Percentiles rank a stretch among this genome's conserved stretches.
Evolutionary conservation across 1,284 basidiomycete genomes (phyloP).

Genomic region (Fomitopsis betulina): DNA sequence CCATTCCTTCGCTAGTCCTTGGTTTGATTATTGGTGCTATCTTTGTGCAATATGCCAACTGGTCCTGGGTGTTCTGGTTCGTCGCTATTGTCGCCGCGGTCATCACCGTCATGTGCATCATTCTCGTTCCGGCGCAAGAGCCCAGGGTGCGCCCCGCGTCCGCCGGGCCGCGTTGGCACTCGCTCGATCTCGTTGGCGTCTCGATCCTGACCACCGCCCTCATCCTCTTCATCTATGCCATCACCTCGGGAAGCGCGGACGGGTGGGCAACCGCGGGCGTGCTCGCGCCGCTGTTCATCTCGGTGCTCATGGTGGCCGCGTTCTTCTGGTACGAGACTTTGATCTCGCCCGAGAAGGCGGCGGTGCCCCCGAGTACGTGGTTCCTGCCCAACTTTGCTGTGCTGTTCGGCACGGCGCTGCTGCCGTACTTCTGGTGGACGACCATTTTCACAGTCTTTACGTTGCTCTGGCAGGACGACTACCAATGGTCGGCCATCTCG

Average conservation of each 20-base stretch:
- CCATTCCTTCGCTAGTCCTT: conserved; percentile 25
- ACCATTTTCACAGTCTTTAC: conserved; percentile 33
- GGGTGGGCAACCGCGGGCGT: conserved; percentile 40
- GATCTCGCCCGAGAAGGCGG: conserved; percentile 33
- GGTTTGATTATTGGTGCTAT: conserved; percentile 41
- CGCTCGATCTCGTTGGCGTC: conserved; percentile 38
- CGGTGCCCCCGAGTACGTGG: conserved; percentile 39
- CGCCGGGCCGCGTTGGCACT: conserved; percentile 22
- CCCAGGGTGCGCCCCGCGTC: conserved; percentile 3
- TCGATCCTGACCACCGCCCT: conserved; percentile 33
- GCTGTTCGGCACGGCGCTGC: conserved; percentile 33
- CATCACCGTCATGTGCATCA: conserved; percentile 29
- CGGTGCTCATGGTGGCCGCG: conserved; percentile 31
- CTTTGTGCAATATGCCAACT: conserved; percentile 37
- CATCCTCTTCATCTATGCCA: conserved; percentile 43
- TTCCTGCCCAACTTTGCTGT: conserved; percentile 38
- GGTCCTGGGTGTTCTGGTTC: conserved; percentile 44
- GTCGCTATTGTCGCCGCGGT: conserved; percentile 34
- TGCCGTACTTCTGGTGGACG: conserved; percentile 41
- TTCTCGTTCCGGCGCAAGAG: conserved; percentile 30
- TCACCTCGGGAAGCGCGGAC: conserved; percentile 40
- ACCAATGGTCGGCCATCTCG: conserved; percentile 34
- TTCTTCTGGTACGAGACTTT: conserved; percentile 41
- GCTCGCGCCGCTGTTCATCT: conserved; percentile 39
- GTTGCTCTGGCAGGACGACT: conserved; percentile 35